Percentiles rank a stretch among this genome's conserved stretches.
These are phyloP conservation scores for Gynandropsis gynandra DNA, from an alignment of 345 rosid genomes.

Conservation along the genomic window DNA sequence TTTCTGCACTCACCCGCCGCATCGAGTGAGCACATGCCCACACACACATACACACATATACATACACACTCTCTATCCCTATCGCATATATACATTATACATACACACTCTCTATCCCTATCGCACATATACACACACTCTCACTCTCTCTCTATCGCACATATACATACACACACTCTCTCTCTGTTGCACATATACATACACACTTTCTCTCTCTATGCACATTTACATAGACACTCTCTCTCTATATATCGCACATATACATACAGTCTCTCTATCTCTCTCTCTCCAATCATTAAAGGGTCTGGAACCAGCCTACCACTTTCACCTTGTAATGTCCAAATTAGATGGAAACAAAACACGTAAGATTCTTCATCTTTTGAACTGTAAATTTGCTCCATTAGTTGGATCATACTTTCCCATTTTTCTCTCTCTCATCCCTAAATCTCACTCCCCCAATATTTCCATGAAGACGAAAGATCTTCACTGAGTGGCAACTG, in stretches of 20 bases:
- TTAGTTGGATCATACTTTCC: constrained; percentile 11
- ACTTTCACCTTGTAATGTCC: constrained; percentile 32
- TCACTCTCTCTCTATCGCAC: constrained; percentile 11
- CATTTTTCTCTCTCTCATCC: constrained; percentile 12
- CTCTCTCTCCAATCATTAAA: constrained; percentile 25
- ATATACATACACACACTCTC: neutral
- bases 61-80: constrained; percentile 22
- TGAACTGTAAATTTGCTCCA: constrained; percentile 26
- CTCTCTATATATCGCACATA: constrained; percentile 25
- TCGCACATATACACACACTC: constrained; percentile 30
- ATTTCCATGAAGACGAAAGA: too few species aligned
- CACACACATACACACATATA: too few species aligned
- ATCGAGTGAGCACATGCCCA: too few species aligned
- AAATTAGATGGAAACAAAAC: constrained; percentile 21
- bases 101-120: constrained; percentile 21
- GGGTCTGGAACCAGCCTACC: constrained; percentile 32
- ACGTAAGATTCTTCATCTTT: constrained; percentile 31
- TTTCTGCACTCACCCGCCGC: too few species aligned
- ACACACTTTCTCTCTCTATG: constrained; percentile 25
- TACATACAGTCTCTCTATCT: constrained; percentile 26
- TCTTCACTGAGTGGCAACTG: too few species aligned
- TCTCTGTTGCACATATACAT: neutral
- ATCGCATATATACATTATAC: too few species aligned
- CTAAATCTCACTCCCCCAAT: constrained; percentile 1
- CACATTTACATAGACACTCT: too few species aligned